Evolutionary conservation across 2,329 filamentous ascomycete genomes (phyloP).

Genomic region (Thielaviopsis punctulata): DNA sequence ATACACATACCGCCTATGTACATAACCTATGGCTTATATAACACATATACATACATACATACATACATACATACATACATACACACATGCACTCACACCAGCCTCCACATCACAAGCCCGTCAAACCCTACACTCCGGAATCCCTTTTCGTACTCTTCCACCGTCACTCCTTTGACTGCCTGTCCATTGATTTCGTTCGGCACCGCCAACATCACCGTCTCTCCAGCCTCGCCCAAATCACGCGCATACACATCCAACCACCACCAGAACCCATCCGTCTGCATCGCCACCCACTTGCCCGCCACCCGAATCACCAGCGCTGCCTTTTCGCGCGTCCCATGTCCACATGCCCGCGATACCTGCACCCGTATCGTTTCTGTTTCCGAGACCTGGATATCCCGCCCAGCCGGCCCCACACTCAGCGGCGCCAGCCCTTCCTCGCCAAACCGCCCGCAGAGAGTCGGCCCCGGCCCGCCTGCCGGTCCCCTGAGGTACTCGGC

Average conservation of each 20-base stretch:
- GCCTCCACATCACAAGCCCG: constrained; percentile 31
- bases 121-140: constrained; percentile 17
- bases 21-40: not conserved
- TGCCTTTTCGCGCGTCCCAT: too few relatives aligned
- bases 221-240: constrained; percentile 50
- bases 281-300: constrained; percentile 38
- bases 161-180: constrained; percentile 31
- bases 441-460: constrained; percentile 27
- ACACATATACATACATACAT: not conserved
- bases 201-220: constrained; percentile 47
- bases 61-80: not conserved
- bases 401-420: constrained; percentile 37
- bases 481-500: constrained; percentile 63
- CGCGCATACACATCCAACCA: constrained; percentile 57
- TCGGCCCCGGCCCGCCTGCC: constrained; percentile 28
- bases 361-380: not conserved
- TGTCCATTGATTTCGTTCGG: constrained; percentile 33
- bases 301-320: not conserved
- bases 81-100: constrained; percentile 21
- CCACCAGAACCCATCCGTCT: constrained; percentile 65
- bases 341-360: not conserved
- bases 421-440: constrained; percentile 36
- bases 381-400: constrained; percentile 40
- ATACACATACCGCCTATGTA: too few relatives aligned
- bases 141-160: constrained; percentile 26